Percentiles rank a stretch among this genome's conserved stretches.
Evolutionary conservation across 495 filamentous ascomycete genomes (phyloP).

Genomic region (Neurospora intermedia): DNA sequence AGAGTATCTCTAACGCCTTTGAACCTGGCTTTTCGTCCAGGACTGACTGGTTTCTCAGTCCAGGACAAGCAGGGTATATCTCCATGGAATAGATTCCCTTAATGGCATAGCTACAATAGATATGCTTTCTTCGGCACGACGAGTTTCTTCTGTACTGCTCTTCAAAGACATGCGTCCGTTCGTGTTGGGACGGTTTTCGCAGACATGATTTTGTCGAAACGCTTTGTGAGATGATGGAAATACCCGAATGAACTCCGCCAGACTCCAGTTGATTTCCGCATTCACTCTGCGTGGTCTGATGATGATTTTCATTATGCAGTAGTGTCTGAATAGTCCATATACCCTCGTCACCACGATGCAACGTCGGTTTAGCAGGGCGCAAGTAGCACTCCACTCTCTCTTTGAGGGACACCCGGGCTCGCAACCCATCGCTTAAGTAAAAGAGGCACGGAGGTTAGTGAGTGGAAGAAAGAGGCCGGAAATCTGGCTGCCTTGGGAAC

Average conservation of each 20-base stretch:
- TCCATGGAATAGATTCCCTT: neutral
- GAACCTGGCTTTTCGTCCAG: neutral
- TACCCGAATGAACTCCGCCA: neutral
- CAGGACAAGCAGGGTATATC: neutral
- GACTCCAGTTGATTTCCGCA: neutral
- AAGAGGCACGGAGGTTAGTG: neutral
- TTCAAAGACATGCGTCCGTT: neutral
- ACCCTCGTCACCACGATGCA: neutral
- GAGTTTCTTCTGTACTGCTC: neutral
- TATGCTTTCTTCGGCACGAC: neutral
- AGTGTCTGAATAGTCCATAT: neutral
- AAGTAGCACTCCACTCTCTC: neutral
- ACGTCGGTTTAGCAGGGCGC: neutral
- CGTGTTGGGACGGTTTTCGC: neutral
- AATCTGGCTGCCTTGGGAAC: neutral
- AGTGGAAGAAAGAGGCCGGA: neutral
- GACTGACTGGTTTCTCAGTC: neutral
- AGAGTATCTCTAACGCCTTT: neutral
- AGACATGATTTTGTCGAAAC: neutral
- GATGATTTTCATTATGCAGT: neutral
- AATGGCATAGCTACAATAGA: neutral
- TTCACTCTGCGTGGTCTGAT: neutral
- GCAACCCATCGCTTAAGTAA: neutral
- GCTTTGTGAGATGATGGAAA: neutral
- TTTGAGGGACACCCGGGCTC: neutral